Conservation (phyloP, 164 flowering plant species). For the Vitis cinerea region DNA sequence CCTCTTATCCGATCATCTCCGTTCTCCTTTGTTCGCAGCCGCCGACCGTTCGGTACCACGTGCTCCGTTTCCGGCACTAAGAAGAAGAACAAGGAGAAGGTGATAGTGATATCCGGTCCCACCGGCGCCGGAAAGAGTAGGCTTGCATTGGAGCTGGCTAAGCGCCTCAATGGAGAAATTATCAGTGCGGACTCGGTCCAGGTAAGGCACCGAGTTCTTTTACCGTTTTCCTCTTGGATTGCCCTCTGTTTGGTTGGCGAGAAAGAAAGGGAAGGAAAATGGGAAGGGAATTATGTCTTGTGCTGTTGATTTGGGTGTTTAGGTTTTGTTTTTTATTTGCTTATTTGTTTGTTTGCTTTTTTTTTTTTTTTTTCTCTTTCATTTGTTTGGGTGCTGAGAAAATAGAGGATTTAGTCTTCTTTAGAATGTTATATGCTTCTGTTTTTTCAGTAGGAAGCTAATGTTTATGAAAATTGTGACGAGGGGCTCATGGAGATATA, state of each 20-base stretch:
- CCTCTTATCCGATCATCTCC: conserved; percentile 7
- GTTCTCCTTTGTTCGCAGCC: conserved; percentile 5
- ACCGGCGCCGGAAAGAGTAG: conserved; percentile 90
- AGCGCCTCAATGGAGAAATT: conserved; percentile 88
- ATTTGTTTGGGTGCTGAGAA: neutral
- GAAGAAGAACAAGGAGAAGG: conserved; percentile 52
- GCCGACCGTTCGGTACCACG: conserved; percentile 20
- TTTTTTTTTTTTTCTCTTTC: no score
- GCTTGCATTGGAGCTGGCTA: conserved; percentile 85
- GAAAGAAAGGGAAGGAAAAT: neutral
- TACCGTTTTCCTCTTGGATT: neutral
- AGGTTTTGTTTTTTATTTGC: no score
- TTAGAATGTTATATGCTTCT: no score
- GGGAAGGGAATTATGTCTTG: conserved; percentile 1
- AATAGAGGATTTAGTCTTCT: neutral
- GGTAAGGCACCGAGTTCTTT: conserved; percentile 31
- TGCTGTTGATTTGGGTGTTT: neutral
- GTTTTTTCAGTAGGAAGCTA: no score
- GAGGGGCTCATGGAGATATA: no score
- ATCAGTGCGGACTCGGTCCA: conserved; percentile 98
- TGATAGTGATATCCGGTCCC: conserved; percentile 90
- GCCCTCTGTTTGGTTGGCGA: neutral
- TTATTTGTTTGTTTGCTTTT: no score
- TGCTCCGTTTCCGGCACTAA: conserved; percentile 22
- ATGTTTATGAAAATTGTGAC: no score